A percentile compares a stretch with the other conserved stretches of the same genome.
Conservation (phyloP, 1,284 basidiomycete genomes). For the Marasmius sp. region DNA sequence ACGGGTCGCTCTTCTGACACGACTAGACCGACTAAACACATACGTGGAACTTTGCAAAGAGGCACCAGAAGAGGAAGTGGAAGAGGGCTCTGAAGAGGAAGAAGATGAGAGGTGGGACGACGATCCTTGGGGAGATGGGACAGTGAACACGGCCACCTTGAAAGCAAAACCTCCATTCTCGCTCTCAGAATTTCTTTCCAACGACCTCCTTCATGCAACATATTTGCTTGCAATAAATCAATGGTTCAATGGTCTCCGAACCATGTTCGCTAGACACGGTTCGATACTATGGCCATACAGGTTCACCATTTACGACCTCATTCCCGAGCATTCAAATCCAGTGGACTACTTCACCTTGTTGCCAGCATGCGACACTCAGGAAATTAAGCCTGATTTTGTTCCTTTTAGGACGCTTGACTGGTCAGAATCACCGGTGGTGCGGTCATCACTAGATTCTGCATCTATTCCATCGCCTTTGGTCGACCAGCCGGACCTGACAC, state of each 20-base stretch:
- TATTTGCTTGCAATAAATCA: constrained; percentile 65
- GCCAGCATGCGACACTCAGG: constrained; percentile 57
- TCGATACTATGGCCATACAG: constrained; percentile 67
- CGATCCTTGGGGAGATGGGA: constrained; percentile 73
- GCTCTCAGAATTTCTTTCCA: constrained; percentile 64
- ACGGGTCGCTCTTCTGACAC: constrained; percentile 58
- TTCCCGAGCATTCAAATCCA: constrained; percentile 75
- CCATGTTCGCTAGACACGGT: constrained; percentile 60
- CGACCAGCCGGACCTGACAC: constrained; percentile 7
- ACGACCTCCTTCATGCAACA: constrained; percentile 58
- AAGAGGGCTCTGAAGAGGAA: constrained; percentile 24
- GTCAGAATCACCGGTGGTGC: constrained; percentile 48
- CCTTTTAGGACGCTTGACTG: constrained; percentile 58
- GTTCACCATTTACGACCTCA: constrained; percentile 64
- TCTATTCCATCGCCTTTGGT: constrained; percentile 4
- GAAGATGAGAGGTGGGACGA: constrained; percentile 69
- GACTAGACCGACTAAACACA: constrained; percentile 67
- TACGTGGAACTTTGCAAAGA: constrained; percentile 59
- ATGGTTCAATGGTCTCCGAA: constrained; percentile 55
- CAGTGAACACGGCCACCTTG: constrained; percentile 26
- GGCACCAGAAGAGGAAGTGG: constrained; percentile 26
- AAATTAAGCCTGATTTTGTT: constrained; percentile 32
- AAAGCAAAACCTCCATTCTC: constrained; percentile 41
- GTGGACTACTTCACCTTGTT: constrained; percentile 62
- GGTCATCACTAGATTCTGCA: constrained; percentile 35